Evolutionary conservation across 2,329 filamentous ascomycete genomes (phyloP), one percentile per base, ranked within the genome.

Genomic region (Tricladium varicosporioides): DNA sequence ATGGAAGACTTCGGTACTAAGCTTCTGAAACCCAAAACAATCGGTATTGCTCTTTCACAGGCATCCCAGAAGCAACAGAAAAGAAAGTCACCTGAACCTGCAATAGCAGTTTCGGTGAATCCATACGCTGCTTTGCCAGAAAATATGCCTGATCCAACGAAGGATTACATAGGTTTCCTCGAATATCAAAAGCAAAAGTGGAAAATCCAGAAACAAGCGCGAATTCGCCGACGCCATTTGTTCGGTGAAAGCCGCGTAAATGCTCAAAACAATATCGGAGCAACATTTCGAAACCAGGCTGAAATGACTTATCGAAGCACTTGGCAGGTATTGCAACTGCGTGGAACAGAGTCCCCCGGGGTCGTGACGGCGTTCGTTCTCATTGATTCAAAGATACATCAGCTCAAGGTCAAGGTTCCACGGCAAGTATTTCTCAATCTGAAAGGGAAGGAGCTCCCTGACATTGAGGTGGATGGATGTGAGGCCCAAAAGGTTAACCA

Each of bases 181-280:
- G 82, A 88, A 68, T 97, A 97, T 68, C 94, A 99, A 71, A 99
- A 99, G 74, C 85, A 92, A 75, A 99, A 99, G 74, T 99, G 94
- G 94, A 97, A 93, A 76, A 88, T 97, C 40, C 94, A 99, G 71
- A 96, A 92, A 69, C 89, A 96, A 71, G 92, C 93, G 33, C 85
- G 94, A 18, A 81, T 87, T 59, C 86, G 93, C 45, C 83, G 95
- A 62, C 84, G 93, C 49, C 94, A 99, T 71, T 78, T 99, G 0
- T 99, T 99, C 67, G 94, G 94, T 58, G 93, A 99, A 67, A 87
- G 88, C 56, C 83, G 86, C 58, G 77, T 78, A 10, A 87, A 87
- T 55, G 81, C 80, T 43, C 84, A 88, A 69, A 82, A 73, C 69
- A 84, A 85, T 60, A 82, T 88, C 63, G 83, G 86, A 65, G 80